Evolutionary conservation across 1,139 yeast species (phyloP).

Genomic region (Kluyveromyces sp.): DNA sequence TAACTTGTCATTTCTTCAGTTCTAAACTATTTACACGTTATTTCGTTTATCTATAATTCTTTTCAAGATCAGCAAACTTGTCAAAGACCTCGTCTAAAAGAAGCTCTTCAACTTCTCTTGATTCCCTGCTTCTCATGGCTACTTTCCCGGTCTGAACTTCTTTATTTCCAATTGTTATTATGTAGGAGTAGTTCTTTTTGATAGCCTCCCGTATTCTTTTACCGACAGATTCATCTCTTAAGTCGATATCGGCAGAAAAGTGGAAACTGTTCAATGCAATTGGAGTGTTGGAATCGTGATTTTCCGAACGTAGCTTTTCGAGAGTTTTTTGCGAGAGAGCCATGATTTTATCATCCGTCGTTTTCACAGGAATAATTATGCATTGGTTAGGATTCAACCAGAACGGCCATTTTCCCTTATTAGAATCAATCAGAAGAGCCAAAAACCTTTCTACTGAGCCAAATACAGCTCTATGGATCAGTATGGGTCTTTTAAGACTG

Average conservation of each 20-base stretch:
- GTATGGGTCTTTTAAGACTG: constrained; percentile 59
- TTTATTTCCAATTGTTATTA: constrained; percentile 79
- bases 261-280: constrained; percentile 51
- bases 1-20: constrained; percentile 1
- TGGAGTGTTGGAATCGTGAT: constrained; percentile 28
- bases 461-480: constrained; percentile 91
- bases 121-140: constrained; percentile 61
- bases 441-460: constrained; percentile 92
- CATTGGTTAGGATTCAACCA: constrained; percentile 98
- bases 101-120: constrained; percentile 42
- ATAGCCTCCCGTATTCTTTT: constrained; percentile 74
- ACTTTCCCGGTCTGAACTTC: constrained; percentile 58
- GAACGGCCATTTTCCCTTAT: constrained; percentile 95
- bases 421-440: constrained; percentile 86
- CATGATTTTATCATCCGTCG: constrained; percentile 45
- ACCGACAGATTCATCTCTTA: constrained; percentile 72
- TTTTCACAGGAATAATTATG: constrained; percentile 73
- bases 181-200: constrained; percentile 68
- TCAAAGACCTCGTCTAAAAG: constrained; percentile 42
- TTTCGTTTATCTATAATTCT: constrained; percentile 33
- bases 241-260: constrained; percentile 71
- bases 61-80: constrained; percentile 47
- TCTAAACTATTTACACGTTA: constrained; percentile 8
- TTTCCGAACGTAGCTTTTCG: constrained; percentile 22
- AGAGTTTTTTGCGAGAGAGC: constrained; percentile 34